Percentiles rank a stretch among this genome's conserved stretches.
phyloP scores from a whole-genome alignment of 352 stramenopile species.

The Phytophthora cactorum region DNA sequence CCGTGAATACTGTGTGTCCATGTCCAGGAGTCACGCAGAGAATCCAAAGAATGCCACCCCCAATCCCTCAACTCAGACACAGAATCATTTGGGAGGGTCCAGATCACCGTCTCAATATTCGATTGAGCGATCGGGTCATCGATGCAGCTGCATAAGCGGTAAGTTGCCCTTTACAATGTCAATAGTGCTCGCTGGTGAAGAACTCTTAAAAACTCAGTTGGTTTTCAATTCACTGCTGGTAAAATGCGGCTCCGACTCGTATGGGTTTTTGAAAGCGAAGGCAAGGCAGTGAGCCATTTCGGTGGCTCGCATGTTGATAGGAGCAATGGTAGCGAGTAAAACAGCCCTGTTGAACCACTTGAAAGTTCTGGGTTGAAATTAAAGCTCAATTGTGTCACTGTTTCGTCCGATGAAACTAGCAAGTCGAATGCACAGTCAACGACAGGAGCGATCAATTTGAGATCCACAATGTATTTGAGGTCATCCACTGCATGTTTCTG shows the following conservation, averaged over 20 bases:
- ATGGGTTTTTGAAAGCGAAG: conserved; percentile 31
- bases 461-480: conserved; percentile 24
- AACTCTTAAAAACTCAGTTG: conserved; percentile 15
- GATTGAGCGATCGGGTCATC: conserved; percentile 35
- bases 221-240: conserved; percentile 20
- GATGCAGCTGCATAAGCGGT: conserved; percentile 40
- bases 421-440: conserved; percentile 33
- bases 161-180: conserved; percentile 20
- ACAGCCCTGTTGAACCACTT: conserved; percentile 21
- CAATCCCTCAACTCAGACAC: conserved; percentile 21
- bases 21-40: conserved; percentile 48
- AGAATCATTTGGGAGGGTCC: conserved; percentile 29
- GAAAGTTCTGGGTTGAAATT: conserved; percentile 32
- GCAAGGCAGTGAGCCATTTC: conserved; percentile 25
- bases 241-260: conserved; percentile 19
- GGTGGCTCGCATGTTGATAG: conserved; percentile 25
- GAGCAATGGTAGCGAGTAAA: conserved; percentile 19
- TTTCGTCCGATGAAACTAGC: conserved; percentile 12
- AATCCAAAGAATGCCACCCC: conserved; percentile 23
- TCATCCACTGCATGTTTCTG: conserved; percentile 31
- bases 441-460: conserved; percentile 25
- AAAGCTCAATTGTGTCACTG: neutral
- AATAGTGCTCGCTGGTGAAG: conserved; percentile 3
- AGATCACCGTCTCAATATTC: conserved; percentile 41
- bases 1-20: conserved; percentile 49